Percentiles rank a stretch among this genome's conserved stretches.
These are phyloP conservation scores for Trichoderma parareesei DNA, from an alignment of 495 filamentous ascomycete species.

Conservation along the genomic window DNA sequence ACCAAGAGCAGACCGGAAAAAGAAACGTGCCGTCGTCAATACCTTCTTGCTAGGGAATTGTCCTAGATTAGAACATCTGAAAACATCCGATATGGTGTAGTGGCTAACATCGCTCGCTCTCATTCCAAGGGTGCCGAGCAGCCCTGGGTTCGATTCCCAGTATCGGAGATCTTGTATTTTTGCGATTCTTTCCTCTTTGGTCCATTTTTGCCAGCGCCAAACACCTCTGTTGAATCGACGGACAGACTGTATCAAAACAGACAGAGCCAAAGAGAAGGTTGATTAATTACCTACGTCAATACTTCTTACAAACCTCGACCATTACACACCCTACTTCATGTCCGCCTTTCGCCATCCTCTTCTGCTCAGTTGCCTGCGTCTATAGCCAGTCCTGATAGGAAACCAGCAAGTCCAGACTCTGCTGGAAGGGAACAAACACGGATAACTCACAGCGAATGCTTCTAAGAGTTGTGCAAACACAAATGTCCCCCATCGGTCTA, in stretches of 20 bases:
- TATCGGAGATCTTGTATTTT: background rate
- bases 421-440: no score
- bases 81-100: constrained; percentile 7
- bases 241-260: no score
- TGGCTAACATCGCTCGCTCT: constrained; percentile 10
- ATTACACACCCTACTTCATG: no score
- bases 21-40: background rate
- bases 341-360: no score
- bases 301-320: no score
- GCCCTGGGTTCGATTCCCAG: constrained; percentile 10
- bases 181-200: background rate
- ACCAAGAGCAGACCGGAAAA: background rate
- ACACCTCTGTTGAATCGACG: no score
- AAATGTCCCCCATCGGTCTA: background rate
- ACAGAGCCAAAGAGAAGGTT: no score
- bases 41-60: no score
- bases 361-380: no score
- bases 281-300: no score
- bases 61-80: background rate
- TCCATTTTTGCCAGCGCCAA: no score
- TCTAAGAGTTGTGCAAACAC: background rate
- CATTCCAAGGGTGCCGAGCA: constrained; percentile 1
- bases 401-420: background rate
- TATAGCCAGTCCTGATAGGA: no score
- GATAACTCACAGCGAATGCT: background rate